Conservation (phyloP, 148 eudicot species). For the Nyssa sinensis region DNA sequence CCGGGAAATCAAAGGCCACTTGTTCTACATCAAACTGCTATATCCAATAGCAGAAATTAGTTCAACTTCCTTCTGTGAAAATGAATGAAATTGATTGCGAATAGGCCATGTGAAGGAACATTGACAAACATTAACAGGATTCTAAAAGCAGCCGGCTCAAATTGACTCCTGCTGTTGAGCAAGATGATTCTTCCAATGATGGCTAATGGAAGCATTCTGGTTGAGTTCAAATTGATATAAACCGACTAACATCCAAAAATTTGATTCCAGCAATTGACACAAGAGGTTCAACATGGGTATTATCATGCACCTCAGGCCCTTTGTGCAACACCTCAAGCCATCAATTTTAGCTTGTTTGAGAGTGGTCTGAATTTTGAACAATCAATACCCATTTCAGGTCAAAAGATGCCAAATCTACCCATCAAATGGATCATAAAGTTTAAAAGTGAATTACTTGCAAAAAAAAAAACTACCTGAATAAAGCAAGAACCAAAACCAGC, state of each 20-base stretch:
- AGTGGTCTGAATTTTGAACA: neutral
- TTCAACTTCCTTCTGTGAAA: neutral
- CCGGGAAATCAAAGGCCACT: too few species aligned
- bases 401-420: neutral
- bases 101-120: neutral
- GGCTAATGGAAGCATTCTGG: neutral
- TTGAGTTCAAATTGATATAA: neutral
- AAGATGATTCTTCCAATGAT: neutral
- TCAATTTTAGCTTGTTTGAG: too few species aligned
- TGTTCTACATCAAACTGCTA: neutral
- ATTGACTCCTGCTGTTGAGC: neutral
- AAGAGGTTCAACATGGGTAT: neutral
- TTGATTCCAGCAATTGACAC: neutral
- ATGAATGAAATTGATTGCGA: neutral
- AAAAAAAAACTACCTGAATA: constrained; percentile 55
- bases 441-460: neutral
- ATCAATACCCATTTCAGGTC: neutral
- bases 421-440: neutral
- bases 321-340: too few species aligned
- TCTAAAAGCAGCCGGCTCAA: neutral
- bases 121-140: constrained; percentile 2
- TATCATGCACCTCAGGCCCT: too few species aligned
- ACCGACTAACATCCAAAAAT: neutral
- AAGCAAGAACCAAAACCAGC: constrained; percentile 87
- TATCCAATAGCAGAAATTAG: neutral